Evolutionary conservation across 352 stramenopile genomes (phyloP), one percentile per base, ranked within the genome.

Genomic region (Phytophthora kernoviae): DNA sequence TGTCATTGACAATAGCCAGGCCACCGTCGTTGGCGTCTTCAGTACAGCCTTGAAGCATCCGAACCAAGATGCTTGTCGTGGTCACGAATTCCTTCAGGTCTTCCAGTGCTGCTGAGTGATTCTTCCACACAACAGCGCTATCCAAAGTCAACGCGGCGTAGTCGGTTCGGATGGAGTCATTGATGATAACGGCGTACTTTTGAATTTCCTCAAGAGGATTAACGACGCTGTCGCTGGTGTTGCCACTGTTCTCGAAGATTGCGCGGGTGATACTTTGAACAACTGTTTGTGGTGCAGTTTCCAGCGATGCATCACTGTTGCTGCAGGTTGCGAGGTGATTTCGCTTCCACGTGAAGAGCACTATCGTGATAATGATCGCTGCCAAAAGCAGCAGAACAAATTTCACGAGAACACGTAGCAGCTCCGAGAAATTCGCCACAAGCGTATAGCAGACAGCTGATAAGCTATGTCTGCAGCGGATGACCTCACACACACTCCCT

Each of bases 401-500:
- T 10, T 68, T 70, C 15, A 77, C 47, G 8, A 77, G 36, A 22
- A 65, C 41, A 10, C 76, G 69, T 21, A 68, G 18, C 9, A 90
- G 27, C 8, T 79, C 62, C 2, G 62, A 58, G 4, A 42, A 58
- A 24, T 84, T 75, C 43, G 54, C 67, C 54, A 77, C 49, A 15
- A 85, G 11, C 18, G 79, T 68, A 47, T 72, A 78, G 34, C 74
- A 55, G 0, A 91, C 53, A 20, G 58, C 79, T 20, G 37, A 51
- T 45, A 77, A 55, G 42, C 75, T 79, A 40, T 85, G 67, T 9
- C 70, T 61, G 44, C 79, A 83, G 15, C 56, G 57, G 26, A 91
- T 62, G 3, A 88, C 47, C 36, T 73, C 71, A 55, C 78, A 87
- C 1, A 79, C 39, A 55, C 73, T 77, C 54, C 65, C 77, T 50